Evolutionary conservation across 1,284 basidiomycete genomes (phyloP).

Genomic region (Puccinia triticina): DNA sequence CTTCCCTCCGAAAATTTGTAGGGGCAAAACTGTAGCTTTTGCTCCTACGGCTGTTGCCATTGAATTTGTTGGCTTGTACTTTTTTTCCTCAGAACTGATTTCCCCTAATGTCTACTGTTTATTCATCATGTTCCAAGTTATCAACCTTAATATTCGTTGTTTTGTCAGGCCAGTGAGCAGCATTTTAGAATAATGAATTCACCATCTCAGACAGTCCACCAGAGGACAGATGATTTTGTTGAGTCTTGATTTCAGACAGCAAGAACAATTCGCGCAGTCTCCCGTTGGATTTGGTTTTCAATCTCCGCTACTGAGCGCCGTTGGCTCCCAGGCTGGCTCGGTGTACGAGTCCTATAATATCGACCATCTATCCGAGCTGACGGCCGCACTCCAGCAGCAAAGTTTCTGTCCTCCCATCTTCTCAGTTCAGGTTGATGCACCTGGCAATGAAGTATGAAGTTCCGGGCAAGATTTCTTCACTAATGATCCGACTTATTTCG

Average conservation of each 20-base stretch:
- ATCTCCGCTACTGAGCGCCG: background rate
- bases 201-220: no score
- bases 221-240: no score
- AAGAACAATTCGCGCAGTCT: background rate
- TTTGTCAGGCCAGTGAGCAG: no score
- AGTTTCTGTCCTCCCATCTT: constrained; percentile 28
- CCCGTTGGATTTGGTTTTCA: background rate
- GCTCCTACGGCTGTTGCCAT: background rate
- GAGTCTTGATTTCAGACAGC: background rate
- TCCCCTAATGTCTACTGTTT: no score
- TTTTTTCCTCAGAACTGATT: no score
- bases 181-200: no score
- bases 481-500: background rate
- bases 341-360: constrained; percentile 4
- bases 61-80: no score
- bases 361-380: constrained; percentile 20
- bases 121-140: no score
- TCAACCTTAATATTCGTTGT: no score
- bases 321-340: background rate
- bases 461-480: background rate
- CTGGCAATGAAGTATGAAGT: background rate
- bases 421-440: constrained; percentile 27
- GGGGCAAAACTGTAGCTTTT: background rate
- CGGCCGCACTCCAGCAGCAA: constrained; percentile 24
- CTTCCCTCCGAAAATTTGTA: background rate